phyloP scores from a whole-genome alignment of 441 rosid species.

The Pelargonium cotyledonis region DNA sequence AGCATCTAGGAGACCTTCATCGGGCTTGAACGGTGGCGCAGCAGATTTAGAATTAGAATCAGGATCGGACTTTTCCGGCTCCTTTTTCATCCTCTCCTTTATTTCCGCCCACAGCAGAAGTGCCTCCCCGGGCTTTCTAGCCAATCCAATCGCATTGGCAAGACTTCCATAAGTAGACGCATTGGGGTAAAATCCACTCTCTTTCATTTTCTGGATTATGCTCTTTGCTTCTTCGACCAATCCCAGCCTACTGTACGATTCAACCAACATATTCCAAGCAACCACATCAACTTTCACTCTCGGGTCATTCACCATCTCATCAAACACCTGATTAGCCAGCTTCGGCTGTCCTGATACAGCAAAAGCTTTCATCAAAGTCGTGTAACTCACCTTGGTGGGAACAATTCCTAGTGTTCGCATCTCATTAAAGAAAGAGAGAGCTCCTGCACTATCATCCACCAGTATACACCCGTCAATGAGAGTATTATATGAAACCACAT shows the following conservation, averaged over 20 bases:
- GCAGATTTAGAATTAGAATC: conserved; percentile 19
- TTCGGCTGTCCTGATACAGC: conserved; percentile 80
- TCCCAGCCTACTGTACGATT: conserved; percentile 77
- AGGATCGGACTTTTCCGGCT: conserved; percentile 24
- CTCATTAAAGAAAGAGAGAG: conserved; percentile 70
- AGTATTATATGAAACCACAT: conserved; percentile 82
- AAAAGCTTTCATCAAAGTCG: conserved; percentile 94
- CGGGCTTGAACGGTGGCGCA: conserved; percentile 53
- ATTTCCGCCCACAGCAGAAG: conserved; percentile 85
- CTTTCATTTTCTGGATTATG: conserved; percentile 60
- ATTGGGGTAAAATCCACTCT: conserved; percentile 58
- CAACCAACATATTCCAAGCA: conserved; percentile 94
- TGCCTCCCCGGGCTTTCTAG: conserved; percentile 95
- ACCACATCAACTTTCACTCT: conserved; percentile 75
- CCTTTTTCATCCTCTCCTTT: conserved; percentile 46
- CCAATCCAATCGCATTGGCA: conserved; percentile 68
- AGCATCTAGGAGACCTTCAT: conserved; percentile 61
- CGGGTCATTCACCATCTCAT: conserved; percentile 78
- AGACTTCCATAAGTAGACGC: conserved; percentile 84
- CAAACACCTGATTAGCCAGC: conserved; percentile 77
- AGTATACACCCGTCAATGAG: conserved; percentile 79
- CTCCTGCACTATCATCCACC: conserved; percentile 79
- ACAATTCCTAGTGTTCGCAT: conserved; percentile 75
- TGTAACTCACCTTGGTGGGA: conserved; percentile 88
- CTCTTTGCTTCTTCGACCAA: conserved; percentile 78